Evolutionary conservation across 148 eudicot genomes (phyloP), one percentile per base, ranked within the genome.

Genomic region (Persicaria maculosa): DNA sequence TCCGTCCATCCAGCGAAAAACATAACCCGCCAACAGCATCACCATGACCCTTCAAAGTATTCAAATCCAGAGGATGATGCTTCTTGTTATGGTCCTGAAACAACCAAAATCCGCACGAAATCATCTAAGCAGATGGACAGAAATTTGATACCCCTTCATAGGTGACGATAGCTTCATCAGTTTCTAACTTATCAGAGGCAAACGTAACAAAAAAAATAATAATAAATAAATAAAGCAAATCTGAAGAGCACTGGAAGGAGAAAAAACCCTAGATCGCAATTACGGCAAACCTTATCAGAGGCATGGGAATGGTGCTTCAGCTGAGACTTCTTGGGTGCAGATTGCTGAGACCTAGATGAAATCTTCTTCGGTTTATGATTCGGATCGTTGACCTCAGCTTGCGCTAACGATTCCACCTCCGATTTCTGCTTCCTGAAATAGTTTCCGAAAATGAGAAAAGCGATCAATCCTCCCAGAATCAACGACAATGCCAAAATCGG

Each of bases 21-120:
- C 85, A 86, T 36, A 96, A 70, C 52, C 93, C 90, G 15, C 85
- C 90, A 81, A 93, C 93, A 53, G 88, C 70, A 84, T 96, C 99
- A 4, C 90, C 85, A 74, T 96, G 99, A 78, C 99, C 99, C 86
- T 96, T 96, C 78, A 96, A 77, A 68, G 99, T 96, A 74, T 96
- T 96, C 85, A 96, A 76, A 84, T 96, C 97, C 87, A 96, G 83
- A 1, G 89, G 91, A 78, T 96, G 99, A 81, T 96, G 99, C 78
- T 83, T 83, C 90, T 90, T 96, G 81, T 74, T 86, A 61, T 81
- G 86, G 36, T 95, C 99, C 99, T 92, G 69, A 85, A 89, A 69
- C 4, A 55, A 67, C 52, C 6, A 6, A 65, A 36, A 36, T 65
- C 36, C 46, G 15, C 68, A 62, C 43, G 11, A 22, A 62, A 62